Conservation (phyloP, 164 flowering plant genomes). For the Nymphaea colorata region DNA sequence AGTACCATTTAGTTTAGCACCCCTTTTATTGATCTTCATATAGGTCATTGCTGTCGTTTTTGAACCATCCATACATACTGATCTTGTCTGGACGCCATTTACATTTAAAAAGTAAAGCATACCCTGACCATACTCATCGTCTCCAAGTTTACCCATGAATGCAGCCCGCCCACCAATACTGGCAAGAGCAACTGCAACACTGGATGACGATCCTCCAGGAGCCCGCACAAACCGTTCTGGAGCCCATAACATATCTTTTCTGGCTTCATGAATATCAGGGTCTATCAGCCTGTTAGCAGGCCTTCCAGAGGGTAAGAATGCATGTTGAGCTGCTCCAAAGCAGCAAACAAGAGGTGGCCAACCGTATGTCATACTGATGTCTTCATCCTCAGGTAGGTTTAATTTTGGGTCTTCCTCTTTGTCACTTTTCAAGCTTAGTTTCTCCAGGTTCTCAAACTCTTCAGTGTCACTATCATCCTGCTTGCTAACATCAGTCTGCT, state of each 20-base stretch:
- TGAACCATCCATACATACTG: conserved; percentile 48
- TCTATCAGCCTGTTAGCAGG: conserved; percentile 74
- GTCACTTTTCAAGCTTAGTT: conserved; percentile 11
- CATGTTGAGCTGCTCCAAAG: conserved; percentile 84
- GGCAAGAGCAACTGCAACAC: conserved; percentile 75
- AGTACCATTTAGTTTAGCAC: conserved; percentile 43
- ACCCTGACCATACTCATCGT: conserved; percentile 66
- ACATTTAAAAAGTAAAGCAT: conserved; percentile 58
- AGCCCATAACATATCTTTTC: conserved; percentile 52
- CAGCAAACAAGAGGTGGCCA: conserved; percentile 98
- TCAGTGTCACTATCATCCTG: conserved; percentile 25
- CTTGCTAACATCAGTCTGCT: conserved; percentile 17
- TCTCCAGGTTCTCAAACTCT: conserved; percentile 30
- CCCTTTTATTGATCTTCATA: conserved; percentile 65
- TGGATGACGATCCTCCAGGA: conserved; percentile 61
- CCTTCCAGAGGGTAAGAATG: conserved; percentile 81
- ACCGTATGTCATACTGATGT: conserved; percentile 56
- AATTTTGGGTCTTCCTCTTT: conserved; percentile 30
- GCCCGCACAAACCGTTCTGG: conserved; percentile 61
- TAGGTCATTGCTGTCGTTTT: conserved; percentile 25
- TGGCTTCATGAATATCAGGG: conserved; percentile 55
- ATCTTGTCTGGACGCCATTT: conserved; percentile 65
- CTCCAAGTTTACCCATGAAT: conserved; percentile 90
- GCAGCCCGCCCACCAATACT: conserved; percentile 78
- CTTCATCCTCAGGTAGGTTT: conserved; percentile 41